phyloP scores from a whole-genome alignment of 805 yeast species.

The Kodamaea neixiangensis region DNA sequence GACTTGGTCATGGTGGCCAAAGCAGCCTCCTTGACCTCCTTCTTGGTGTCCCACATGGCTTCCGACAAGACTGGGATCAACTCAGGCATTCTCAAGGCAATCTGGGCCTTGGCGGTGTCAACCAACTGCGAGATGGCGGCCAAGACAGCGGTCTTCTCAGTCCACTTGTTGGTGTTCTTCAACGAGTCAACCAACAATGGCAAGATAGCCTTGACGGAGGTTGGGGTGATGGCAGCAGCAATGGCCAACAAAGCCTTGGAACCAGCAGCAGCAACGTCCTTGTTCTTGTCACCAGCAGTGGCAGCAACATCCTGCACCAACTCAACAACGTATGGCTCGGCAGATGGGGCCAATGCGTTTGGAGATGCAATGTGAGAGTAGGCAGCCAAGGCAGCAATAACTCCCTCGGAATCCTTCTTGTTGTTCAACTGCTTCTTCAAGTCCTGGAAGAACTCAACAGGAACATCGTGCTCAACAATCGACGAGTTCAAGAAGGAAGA shows the following conservation, averaged over 20 bases:
- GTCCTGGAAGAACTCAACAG: conserved; percentile 79
- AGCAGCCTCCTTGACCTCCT: conserved; percentile 96
- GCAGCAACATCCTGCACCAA: conserved; percentile 69
- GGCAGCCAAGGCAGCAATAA: conserved; percentile 82
- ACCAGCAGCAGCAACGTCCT: conserved; percentile 73
- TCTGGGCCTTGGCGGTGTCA: conserved; percentile 91
- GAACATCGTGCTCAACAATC: conserved; percentile 98
- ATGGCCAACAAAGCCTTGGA: conserved; percentile 73
- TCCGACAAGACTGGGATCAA: conserved; percentile 97
- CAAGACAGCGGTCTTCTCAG: conserved; percentile 91
- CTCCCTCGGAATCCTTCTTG: conserved; percentile 69
- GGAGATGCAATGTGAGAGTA: conserved; percentile 80
- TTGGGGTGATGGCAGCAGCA: conserved; percentile 84
- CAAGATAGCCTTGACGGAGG: conserved; percentile 85
- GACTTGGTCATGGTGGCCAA: conserved; percentile 93
- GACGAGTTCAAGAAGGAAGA: conserved; percentile 94
- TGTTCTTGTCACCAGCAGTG: conserved; percentile 90
- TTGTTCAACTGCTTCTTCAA: conserved; percentile 73
- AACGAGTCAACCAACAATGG: conserved; percentile 76
- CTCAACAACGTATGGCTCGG: conserved; percentile 91
- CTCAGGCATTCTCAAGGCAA: conserved; percentile 99
- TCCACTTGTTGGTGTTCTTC: conserved; percentile 86
- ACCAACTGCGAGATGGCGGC: conserved; percentile 84
- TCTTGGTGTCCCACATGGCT: conserved; percentile 99
- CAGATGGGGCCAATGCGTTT: conserved; percentile 81